These are phyloP conservation scores for Chaetomiaceae sp. DNA, from an alignment of 2,329 filamentous ascomycete genomes.

Conservation along the genomic window DNA sequence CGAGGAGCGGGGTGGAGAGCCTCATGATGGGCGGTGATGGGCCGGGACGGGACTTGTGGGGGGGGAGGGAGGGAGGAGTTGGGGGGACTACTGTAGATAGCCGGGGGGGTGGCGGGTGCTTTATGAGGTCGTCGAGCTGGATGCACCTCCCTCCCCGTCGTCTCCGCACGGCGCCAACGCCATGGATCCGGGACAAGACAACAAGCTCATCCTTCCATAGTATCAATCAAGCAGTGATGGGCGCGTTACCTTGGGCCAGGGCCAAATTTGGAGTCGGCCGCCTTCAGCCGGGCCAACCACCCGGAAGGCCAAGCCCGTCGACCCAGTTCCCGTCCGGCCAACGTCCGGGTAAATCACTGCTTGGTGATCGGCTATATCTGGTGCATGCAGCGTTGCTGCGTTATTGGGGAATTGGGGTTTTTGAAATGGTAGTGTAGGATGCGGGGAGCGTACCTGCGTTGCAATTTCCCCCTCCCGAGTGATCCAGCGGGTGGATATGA, in stretches of 20 bases:
- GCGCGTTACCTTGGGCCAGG: neutral
- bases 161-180: conserved; percentile 4
- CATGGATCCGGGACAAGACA: conserved; percentile 14
- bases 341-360: conserved; percentile 15
- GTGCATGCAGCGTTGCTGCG: neutral
- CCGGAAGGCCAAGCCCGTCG: conserved; percentile 11
- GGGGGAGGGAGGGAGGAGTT: neutral
- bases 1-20: conserved; percentile 7
- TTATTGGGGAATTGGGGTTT: neutral
- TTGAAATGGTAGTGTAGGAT: neutral
- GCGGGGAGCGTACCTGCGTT: neutral
- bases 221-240: neutral
- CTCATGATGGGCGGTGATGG: conserved; percentile 17
- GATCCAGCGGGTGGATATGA: too few species aligned
- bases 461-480: neutral
- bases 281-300: conserved; percentile 16
- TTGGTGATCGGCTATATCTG: neutral
- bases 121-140: too few species aligned
- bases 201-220: neutral
- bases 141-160: neutral
- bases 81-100: too few species aligned
- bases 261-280: conserved; percentile 4
- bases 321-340: neutral
- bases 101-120: too few species aligned
- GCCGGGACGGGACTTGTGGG: neutral